Evolutionary conservation across 805 yeast genomes (phyloP), one percentile per base, ranked within the genome.

Genomic region (Lachancea sp.): DNA sequence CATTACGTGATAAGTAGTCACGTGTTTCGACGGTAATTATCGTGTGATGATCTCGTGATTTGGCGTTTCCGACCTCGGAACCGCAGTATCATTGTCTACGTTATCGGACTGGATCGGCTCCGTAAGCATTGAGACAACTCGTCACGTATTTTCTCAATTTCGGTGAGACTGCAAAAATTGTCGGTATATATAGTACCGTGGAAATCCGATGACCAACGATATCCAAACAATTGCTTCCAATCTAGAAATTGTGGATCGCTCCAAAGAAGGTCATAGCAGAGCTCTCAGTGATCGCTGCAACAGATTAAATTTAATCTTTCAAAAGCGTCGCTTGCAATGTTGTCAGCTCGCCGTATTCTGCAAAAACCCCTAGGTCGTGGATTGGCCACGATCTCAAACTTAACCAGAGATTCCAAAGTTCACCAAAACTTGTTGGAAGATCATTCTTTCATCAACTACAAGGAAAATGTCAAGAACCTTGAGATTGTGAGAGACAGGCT

Each of bases 381-480:
- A 43, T 51, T 68, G 40, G 71, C 73, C 41, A 61, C 71, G 25
- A 65, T 60, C 38, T 50, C 70, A 26, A 52, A 51, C 42, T 50
- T 75, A 54, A 68, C 75, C 47, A 69, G 71, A 52, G 89, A 83
- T 66, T 80, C 88, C 47, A 79, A 81, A 68, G 92, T 83, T 43
- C 68, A 72, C 65, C 87, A 80, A 71, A 86, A 84, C 73, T 74
- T 81, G 69, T 72, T 83, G 66, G 95, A 84, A 71, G 72, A 77
- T 60, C 78, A 77, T 67, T 84, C 90, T 40, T 89, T 78, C 75
- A 84, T 90, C 66, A 82, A 87, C 67, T 90, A 90, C 78, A 88
- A 88, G 74, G 75, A 85, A 65, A 85, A 89, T 61, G 68, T 85
- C 55, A 95, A 88, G 71, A 87, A 84, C 62, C 81, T 92, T 52